Evolutionary conservation across 1,284 basidiomycete species (phyloP), one percentile per base, ranked within the genome.

Genomic region (Ustilago loliicola): DNA sequence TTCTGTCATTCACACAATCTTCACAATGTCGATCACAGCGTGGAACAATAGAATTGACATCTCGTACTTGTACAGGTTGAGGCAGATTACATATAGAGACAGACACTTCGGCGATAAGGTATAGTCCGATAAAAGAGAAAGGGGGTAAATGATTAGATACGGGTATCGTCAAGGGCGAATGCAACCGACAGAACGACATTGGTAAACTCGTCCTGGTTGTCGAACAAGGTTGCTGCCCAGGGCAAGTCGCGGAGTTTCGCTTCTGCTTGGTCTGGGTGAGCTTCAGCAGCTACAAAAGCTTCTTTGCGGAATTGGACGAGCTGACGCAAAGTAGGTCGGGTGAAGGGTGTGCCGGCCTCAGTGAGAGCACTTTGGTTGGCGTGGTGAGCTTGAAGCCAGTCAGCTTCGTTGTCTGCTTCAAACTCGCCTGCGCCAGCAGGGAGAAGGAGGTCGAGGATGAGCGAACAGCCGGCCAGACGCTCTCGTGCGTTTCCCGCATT

Each of bases 201-300:
- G 23, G 81, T 79, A 36, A 83, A 83, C 29, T 73, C 76, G 60
- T 83, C 81, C 40, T 77, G 68, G n/a, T 67, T 65, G 58, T 81
- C 80, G 51, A 83, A 80, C 23, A 72, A 23, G 0, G 45, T 58
- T 6, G 48, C 47, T 21, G 63, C 64, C 75, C 75, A 77, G 11
- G 64, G 68, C 11, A 65, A 54, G 51, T 77, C 69, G 10, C 64
- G 57, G 23, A 68, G 61, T 56, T 80, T 67, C 17, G 61, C 56
- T 29, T 70, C 54, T 45, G 62, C 56, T 29, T 72, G 42, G 29
- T 61, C 50, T 2, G 23, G 11, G 3, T 62, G 58, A 3, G 34
- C n/a, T 25, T 21, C 54, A 21, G 53, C 19, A 2, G 30, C 27
- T 5, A 59, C 58, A 19, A 52, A 50, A 15, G 57, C 53, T 13